phyloP scores from a whole-genome alignment of 2,329 filamentous ascomycete species.

The Arthrinium puccinioides region DNA sequence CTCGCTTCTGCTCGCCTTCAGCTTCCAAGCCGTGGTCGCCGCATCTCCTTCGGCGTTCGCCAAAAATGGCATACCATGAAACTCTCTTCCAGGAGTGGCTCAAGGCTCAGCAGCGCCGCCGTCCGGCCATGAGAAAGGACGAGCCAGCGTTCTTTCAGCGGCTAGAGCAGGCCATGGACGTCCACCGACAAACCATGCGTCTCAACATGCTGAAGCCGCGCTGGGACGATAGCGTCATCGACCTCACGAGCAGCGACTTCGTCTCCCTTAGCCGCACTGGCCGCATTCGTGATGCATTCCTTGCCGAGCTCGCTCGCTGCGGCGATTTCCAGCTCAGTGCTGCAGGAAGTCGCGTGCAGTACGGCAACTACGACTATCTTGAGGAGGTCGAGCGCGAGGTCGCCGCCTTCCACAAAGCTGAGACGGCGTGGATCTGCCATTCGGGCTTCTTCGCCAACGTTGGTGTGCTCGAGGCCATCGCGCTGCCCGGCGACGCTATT shows the following conservation, averaged over 20 bases:
- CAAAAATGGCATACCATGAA: no score
- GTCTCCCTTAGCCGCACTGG: constrained; percentile 1
- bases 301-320: constrained; percentile 31
- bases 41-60: no score
- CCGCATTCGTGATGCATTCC: constrained; percentile 25
- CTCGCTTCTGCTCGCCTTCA: no score
- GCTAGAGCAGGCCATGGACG: no score
- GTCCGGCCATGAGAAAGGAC: no score
- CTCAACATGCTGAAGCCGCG: no score
- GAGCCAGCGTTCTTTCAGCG: no score
- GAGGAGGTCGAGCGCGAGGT: constrained; percentile 49
- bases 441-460: constrained; percentile 49
- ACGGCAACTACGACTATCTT: constrained; percentile 57
- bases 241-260: not conserved
- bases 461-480: constrained; percentile 40
- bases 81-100: no score
- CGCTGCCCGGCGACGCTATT: constrained; percentile 45
- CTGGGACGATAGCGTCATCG: no score
- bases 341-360: constrained; percentile 54
- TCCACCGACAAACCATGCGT: no score
- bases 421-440: constrained; percentile 51
- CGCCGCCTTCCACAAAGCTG: constrained; percentile 51
- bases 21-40: no score
- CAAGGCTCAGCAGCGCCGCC: no score
- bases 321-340: constrained; percentile 35